Percentiles rank a stretch among this genome's conserved stretches.
Evolutionary conservation across 768 basidiomycete species (phyloP).

Genomic region (Leucogyrophana mollusca): DNA sequence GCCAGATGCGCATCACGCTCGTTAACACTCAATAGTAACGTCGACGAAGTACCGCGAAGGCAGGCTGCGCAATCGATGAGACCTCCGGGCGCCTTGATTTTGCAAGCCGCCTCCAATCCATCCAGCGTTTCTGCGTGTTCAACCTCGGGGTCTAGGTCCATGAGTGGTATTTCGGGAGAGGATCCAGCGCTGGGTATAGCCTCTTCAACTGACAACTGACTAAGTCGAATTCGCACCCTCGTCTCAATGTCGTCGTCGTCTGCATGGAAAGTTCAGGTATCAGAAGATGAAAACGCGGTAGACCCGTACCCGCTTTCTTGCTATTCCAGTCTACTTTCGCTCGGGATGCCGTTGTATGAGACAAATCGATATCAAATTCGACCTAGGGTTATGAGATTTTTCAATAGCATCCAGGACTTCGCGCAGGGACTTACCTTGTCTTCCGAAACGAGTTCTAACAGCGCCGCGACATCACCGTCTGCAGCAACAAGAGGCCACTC

Average conservation of each 20-base stretch:
- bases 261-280: slow-evolving; percentile 26
- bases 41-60: slow-evolving; percentile 18
- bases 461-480: slow-evolving; percentile 77
- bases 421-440: slow-evolving; percentile 51
- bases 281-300: not conserved
- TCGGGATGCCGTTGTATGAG: slow-evolving; percentile 55
- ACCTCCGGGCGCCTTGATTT: slow-evolving; percentile 20
- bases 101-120: slow-evolving; percentile 50
- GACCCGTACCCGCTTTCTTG: slow-evolving; percentile 73
- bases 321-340: slow-evolving; percentile 77
- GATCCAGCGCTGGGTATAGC: slow-evolving; percentile 12
- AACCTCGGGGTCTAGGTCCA: slow-evolving; percentile 11
- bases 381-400: slow-evolving; percentile 43
- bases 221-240: slow-evolving; percentile 47
- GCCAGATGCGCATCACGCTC: slow-evolving; percentile 18
- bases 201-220: slow-evolving; percentile 10
- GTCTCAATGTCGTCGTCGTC: slow-evolving; percentile 88
- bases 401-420: not conserved
- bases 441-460: slow-evolving; percentile 82
- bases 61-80: slow-evolving; percentile 33
- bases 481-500: slow-evolving; percentile 80
- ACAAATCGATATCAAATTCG: slow-evolving; percentile 69
- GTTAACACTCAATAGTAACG: slow-evolving; percentile 18
- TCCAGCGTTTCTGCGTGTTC: slow-evolving; percentile 27
- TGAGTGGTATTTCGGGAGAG: slow-evolving; percentile 9